These are phyloP conservation scores for Bolboschoenus planiculmis DNA, from an alignment of 176 grass and related monocot genomes.

Conservation along the genomic window DNA sequence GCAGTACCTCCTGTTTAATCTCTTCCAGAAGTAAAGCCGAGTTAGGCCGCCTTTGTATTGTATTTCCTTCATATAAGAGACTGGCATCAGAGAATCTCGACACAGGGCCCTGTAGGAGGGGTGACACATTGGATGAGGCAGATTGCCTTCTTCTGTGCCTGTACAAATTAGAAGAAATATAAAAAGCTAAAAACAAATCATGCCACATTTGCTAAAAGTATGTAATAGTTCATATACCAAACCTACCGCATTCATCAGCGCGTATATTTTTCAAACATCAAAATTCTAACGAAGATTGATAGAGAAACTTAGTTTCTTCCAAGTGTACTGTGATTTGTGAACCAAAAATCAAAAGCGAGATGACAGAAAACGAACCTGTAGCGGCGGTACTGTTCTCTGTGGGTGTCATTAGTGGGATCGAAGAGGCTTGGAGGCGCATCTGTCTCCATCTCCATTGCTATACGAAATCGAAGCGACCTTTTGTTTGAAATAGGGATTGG, in stretches of 20 bases:
- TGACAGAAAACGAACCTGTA: conserved; percentile 44
- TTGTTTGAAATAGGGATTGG: background rate
- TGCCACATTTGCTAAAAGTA: background rate
- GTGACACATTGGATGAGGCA: conserved; percentile 52
- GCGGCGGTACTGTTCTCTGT: conserved; percentile 76
- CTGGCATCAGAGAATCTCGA: conserved; percentile 60
- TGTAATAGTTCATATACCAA: background rate
- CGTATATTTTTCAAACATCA: background rate
- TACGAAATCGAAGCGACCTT: background rate
- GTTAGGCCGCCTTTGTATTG: conserved; percentile 70
- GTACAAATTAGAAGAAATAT: conserved; percentile 15
- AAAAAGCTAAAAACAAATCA: background rate
- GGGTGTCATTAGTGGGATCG: conserved; percentile 54
- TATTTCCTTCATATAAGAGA: conserved; percentile 52
- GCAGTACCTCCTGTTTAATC: conserved; percentile 66
- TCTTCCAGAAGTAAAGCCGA: conserved; percentile 84
- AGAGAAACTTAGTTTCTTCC: background rate
- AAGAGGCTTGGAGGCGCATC: conserved; percentile 51
- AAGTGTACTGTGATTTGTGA: background rate
- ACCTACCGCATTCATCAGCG: background rate
- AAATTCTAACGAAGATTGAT: background rate
- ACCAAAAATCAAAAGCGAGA: background rate
- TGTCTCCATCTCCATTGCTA: conserved; percentile 48
- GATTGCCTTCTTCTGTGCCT: conserved; percentile 65
- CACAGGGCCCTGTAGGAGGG: conserved; percentile 45